A percentile compares a stretch with the other conserved stretches of the same genome.
Evolutionary conservation across 768 basidiomycete species (phyloP).

Genomic region (Tylopilus felleus): DNA sequence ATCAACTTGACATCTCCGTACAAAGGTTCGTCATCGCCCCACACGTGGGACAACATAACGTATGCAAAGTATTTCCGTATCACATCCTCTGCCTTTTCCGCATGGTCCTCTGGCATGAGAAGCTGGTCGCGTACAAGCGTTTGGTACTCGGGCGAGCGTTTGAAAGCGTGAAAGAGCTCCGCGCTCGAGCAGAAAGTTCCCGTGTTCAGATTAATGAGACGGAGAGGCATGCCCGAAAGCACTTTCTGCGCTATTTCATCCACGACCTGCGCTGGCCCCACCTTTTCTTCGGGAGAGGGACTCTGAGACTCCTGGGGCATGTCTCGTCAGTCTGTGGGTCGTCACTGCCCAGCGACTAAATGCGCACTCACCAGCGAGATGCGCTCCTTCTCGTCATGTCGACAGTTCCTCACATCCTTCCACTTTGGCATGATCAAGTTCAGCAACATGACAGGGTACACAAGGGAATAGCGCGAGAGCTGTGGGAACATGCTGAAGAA

Average conservation of each 20-base stretch:
- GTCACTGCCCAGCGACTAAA: background rate
- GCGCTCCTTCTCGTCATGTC: background rate
- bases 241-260: constrained; percentile 19
- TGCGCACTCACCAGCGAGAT: constrained; percentile 1
- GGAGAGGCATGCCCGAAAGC: constrained; percentile 22
- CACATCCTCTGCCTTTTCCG: constrained; percentile 13
- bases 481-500: constrained; percentile 1
- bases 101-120: constrained; percentile 5
- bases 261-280: constrained; percentile 8
- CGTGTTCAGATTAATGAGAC: constrained; percentile 17
- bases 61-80: constrained; percentile 24
- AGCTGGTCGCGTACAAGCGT: constrained; percentile 11
- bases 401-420: background rate
- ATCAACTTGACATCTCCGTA: constrained; percentile 14
- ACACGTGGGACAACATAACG: constrained; percentile 28
- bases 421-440: constrained; percentile 1
- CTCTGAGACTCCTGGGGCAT: background rate
- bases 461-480: constrained; percentile 3
- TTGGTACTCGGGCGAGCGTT: constrained; percentile 9
- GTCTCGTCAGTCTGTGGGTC: background rate
- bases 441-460: constrained; percentile 10
- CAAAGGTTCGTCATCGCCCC: constrained; percentile 27
- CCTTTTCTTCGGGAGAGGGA: constrained; percentile 6
- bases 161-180: constrained; percentile 19
- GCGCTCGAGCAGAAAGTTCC: constrained; percentile 18